Percentiles rank a stretch among this genome's conserved stretches.
phyloP scores from a whole-genome alignment of 257 asterid genomes.

The Solanum tacnaense region DNA sequence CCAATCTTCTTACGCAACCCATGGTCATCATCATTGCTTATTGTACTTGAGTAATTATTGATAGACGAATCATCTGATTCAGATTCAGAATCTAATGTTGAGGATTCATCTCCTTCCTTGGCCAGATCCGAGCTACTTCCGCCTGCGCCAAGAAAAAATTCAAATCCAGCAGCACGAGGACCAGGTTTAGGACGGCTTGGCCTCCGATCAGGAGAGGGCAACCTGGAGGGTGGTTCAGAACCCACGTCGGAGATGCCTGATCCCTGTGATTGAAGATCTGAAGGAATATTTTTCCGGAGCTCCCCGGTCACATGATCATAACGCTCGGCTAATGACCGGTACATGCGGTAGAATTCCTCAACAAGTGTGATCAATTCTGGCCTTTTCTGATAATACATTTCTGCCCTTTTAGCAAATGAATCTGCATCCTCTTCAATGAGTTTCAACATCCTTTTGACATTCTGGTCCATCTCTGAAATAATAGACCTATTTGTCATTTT shows the following conservation, averaged over 20 bases:
- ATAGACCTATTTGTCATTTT: conserved; percentile 21
- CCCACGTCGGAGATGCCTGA: conserved; percentile 69
- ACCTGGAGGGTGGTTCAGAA: conserved; percentile 50
- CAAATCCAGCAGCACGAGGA: conserved; percentile 85
- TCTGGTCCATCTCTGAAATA: conserved; percentile 68
- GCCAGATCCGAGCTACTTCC: conserved; percentile 48
- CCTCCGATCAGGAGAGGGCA: conserved; percentile 39
- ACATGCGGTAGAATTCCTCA: conserved; percentile 58
- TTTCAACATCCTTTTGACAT: conserved; percentile 52
- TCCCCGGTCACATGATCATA: conserved; percentile 66
- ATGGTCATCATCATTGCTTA: conserved; percentile 40
- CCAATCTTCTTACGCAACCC: conserved; percentile 33
- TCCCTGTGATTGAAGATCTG: conserved; percentile 85
- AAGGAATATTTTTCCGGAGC: conserved; percentile 46
- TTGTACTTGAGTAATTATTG: conserved; percentile 37
- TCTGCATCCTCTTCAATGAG: conserved; percentile 77
- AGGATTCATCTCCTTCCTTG: conserved; percentile 70
- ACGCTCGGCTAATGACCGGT: conserved; percentile 58
- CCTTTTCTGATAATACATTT: conserved; percentile 58
- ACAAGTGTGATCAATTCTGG: conserved; percentile 55
- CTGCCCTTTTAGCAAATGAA: conserved; percentile 70
- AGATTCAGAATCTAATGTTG: conserved; percentile 66
- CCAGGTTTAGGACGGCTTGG: conserved; percentile 45
- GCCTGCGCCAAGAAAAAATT: conserved; percentile 47
- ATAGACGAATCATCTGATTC: conserved; percentile 84